A percentile compares a stretch with the other conserved stretches of the same genome.
phyloP scores from a whole-genome alignment of 2,329 filamentous ascomycete species.

The Fusarium scirpi region DNA sequence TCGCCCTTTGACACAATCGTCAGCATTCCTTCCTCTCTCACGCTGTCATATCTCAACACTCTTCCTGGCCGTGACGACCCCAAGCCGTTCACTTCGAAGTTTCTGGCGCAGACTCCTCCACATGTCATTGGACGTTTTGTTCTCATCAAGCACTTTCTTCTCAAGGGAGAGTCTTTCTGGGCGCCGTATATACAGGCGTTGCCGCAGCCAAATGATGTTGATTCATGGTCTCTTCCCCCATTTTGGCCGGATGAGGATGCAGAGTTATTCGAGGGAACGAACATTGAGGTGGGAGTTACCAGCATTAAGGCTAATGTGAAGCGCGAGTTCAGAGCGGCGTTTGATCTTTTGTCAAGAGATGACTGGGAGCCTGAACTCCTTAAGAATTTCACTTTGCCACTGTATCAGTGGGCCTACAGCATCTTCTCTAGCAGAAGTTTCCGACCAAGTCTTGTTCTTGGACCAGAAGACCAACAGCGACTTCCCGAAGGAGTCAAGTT shows the following conservation, averaged over 20 bases:
- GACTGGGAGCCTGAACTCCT: conserved; percentile 45
- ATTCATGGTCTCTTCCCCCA: conserved; percentile 67
- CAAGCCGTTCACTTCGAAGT: conserved; percentile 59
- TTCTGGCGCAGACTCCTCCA: conserved; percentile 63
- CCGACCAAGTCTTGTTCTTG: conserved; percentile 68
- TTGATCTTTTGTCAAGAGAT: conserved; percentile 51
- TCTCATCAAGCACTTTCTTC: conserved; percentile 74
- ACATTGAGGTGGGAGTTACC: conserved; percentile 61
- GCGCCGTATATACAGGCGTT: conserved; percentile 74
- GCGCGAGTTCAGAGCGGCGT: conserved; percentile 60
- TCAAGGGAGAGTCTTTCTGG: conserved; percentile 72
- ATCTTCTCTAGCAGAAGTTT: conserved; percentile 76
- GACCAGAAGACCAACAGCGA: conserved; percentile 44
- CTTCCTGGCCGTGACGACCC: conserved; percentile 46
- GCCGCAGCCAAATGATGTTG: conserved; percentile 68
- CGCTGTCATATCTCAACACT: conserved; percentile 70
- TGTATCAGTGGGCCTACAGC: conserved; percentile 74
- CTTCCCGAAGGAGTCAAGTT: conserved; percentile 51
- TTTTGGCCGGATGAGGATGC: conserved; percentile 73
- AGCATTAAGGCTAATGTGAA: conserved; percentile 62
- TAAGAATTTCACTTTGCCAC: conserved; percentile 57
- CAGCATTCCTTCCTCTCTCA: conserved; percentile 63
- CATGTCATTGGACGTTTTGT: conserved; percentile 76
- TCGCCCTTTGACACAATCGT: conserved; percentile 60
- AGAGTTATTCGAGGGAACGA: conserved; percentile 67